These are phyloP conservation scores for Fusarium setosum DNA, from an alignment of 2,329 filamentous ascomycete species.

Conservation along the genomic window DNA sequence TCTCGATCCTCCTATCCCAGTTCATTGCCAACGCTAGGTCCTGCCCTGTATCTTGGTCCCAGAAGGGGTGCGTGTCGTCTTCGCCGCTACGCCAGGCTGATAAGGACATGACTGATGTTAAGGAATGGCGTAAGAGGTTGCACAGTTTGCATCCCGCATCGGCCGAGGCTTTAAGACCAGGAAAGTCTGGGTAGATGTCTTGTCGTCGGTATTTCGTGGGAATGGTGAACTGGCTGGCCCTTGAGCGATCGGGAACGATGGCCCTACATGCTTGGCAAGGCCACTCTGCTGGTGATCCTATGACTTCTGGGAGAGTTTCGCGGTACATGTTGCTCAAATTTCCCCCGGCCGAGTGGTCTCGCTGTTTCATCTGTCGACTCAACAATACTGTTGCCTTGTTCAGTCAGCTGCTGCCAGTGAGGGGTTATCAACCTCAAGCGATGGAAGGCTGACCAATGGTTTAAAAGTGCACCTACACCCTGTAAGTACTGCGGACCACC, in stretches of 20 bases:
- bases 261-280: background rate
- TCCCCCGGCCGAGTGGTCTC: background rate
- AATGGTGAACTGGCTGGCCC: background rate
- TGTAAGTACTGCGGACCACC: no score
- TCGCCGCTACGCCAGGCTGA: background rate
- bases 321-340: background rate
- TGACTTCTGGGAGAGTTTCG: background rate
- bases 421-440: background rate
- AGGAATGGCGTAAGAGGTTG: background rate
- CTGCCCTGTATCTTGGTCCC: background rate
- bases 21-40: background rate
- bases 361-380: background rate
- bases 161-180: background rate
- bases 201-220: background rate
- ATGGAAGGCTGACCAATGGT: background rate
- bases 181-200: background rate
- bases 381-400: background rate
- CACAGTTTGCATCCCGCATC: background rate
- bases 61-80: background rate
- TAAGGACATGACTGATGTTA: background rate
- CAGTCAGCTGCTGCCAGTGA: background rate
- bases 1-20: background rate
- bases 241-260: background rate
- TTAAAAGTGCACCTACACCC: background rate
- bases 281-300: background rate